A percentile compares a stretch with the other conserved stretches of the same genome.
phyloP scores from a whole-genome alignment of 345 rosid species.

The Camelina hispida region DNA sequence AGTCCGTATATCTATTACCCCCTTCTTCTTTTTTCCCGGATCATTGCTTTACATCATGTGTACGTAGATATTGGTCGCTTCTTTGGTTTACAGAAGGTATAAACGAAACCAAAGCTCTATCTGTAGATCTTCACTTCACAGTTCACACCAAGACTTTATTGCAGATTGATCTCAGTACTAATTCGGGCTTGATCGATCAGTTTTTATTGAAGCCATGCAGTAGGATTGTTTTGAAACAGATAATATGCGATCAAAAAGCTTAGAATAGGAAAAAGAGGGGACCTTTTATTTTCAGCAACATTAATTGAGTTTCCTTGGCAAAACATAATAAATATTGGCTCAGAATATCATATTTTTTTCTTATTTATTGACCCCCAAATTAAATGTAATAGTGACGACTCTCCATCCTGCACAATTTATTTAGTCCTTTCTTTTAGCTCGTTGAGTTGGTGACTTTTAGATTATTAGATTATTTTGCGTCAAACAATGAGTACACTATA shows the following conservation, averaged over 20 bases:
- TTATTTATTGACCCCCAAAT: slow-evolving; percentile 32
- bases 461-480: neutral
- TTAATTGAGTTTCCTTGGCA: slow-evolving; percentile 28
- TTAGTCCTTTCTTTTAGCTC: slow-evolving; percentile 28
- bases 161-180: neutral
- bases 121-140: too few relatives aligned
- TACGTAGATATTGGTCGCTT: too few relatives aligned
- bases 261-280: slow-evolving; percentile 31
- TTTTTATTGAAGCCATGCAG: neutral
- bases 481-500: neutral
- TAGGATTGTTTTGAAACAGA: slow-evolving; percentile 5
- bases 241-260: slow-evolving; percentile 6
- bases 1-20: neutral
- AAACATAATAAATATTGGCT: slow-evolving; percentile 33
- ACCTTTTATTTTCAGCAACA: slow-evolving; percentile 30
- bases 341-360: slow-evolving; percentile 32
- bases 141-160: neutral
- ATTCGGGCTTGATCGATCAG: slow-evolving; percentile 19
- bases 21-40: neutral
- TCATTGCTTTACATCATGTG: neutral
- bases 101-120: too few relatives aligned
- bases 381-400: slow-evolving; percentile 42
- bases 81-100: too few relatives aligned
- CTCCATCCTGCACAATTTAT: slow-evolving; percentile 27
- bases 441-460: neutral